A percentile compares a stretch with the other conserved stretches of the same genome.
Evolutionary conservation across 768 basidiomycete genomes (phyloP).

Genomic region (Pleurotus eryngii): DNA sequence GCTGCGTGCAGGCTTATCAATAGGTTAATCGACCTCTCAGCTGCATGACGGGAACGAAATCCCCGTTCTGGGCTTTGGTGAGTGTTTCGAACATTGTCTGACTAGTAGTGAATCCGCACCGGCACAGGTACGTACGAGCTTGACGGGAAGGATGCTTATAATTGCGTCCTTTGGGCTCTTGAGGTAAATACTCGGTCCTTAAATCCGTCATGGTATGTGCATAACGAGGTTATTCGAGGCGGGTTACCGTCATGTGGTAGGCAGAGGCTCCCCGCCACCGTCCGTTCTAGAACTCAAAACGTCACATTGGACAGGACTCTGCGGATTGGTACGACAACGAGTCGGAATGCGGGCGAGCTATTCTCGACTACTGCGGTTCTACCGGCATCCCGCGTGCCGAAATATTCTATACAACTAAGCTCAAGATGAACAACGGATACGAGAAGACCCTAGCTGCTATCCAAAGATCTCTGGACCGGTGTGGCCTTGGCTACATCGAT

Average conservation of each 20-base stretch:
- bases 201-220: constrained; percentile 7
- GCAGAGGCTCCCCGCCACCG: constrained; percentile 12
- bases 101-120: background rate
- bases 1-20: background rate
- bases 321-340: constrained; percentile 66
- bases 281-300: too few species aligned
- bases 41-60: constrained; percentile 51
- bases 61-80: constrained; percentile 53
- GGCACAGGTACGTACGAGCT: constrained; percentile 49
- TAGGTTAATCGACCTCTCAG: constrained; percentile 16
- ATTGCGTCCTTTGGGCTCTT: constrained; percentile 51
- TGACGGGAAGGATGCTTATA: constrained; percentile 36
- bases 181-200: constrained; percentile 37
- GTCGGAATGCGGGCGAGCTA: constrained; percentile 56
- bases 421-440: constrained; percentile 56
- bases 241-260: constrained; percentile 62
- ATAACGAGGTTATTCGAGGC: constrained; percentile 31
- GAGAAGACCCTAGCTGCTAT: constrained; percentile 46
- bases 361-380: constrained; percentile 48
- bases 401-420: constrained; percentile 72
- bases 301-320: constrained; percentile 32
- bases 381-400: constrained; percentile 50
- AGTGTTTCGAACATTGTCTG: background rate
- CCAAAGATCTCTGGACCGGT: constrained; percentile 46
- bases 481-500: constrained; percentile 63